phyloP scores from a whole-genome alignment of 2,329 filamentous ascomycete genomes.

The Curvularia sp. region DNA sequence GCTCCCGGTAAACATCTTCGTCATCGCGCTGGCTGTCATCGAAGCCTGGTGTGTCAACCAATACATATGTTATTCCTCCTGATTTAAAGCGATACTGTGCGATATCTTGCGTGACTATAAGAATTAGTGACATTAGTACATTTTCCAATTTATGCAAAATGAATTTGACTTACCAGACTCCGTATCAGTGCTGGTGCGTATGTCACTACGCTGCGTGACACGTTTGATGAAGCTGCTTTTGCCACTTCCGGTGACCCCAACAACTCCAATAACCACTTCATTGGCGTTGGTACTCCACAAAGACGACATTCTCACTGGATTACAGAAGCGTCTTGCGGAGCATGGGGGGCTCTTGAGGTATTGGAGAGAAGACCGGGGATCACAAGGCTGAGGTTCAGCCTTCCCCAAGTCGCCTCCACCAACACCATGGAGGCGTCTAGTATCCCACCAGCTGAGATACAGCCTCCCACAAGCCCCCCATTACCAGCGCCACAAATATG shows the following conservation, averaged over 20 bases:
- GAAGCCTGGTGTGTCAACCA: not conserved
- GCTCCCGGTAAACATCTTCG: not conserved
- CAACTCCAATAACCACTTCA: not conserved
- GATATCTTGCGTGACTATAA: not conserved
- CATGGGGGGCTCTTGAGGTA: not conserved
- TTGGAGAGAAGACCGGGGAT: not conserved
- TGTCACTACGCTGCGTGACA: not conserved
- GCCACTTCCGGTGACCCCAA: not conserved
- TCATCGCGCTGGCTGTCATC: not conserved
- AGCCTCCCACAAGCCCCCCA: no score
- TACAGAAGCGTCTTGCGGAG: not conserved
- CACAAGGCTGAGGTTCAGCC: not conserved
- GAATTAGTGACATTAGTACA: not conserved
- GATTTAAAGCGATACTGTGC: not conserved
- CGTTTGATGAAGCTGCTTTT: not conserved
- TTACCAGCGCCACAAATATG: no score
- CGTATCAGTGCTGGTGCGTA: not conserved
- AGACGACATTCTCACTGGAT: not conserved
- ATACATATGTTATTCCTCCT: not conserved
- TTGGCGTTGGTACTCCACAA: not conserved
- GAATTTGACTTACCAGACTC: not conserved
- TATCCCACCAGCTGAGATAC: not conserved
- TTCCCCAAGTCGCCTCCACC: not conserved
- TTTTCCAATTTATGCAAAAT: not conserved
- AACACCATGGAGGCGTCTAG: not conserved